These are phyloP conservation scores for Hanseniaspora hatyaiensis DNA, from an alignment of 805 yeast genomes.

Conservation along the genomic window DNA sequence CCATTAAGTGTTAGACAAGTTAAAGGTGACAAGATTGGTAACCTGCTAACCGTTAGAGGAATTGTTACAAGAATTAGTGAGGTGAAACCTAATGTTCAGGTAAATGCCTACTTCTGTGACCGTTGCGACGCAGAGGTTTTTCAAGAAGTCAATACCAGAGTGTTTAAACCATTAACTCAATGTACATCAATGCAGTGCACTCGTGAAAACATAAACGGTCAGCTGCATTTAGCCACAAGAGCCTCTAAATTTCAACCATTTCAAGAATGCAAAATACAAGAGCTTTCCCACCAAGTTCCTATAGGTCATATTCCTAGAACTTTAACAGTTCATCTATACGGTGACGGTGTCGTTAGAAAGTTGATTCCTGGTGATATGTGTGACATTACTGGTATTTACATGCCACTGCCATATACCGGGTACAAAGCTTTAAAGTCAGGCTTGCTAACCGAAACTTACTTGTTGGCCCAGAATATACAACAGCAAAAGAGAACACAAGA, in stretches of 20 bases:
- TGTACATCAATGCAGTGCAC: constrained; percentile 75
- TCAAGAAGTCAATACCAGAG: constrained; percentile 79
- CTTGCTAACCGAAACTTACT: constrained; percentile 79
- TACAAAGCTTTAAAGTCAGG: constrained; percentile 89
- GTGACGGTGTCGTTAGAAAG: constrained; percentile 66
- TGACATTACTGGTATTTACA: constrained; percentile 80
- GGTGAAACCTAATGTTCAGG: constrained; percentile 83
- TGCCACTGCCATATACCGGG: constrained; percentile 95
- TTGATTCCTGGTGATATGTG: constrained; percentile 91
- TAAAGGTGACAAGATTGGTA: constrained; percentile 72
- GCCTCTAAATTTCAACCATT: constrained; percentile 92
- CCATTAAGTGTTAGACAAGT: constrained; percentile 81
- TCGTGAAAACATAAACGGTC: constrained; percentile 73
- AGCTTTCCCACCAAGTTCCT: constrained; percentile 90
- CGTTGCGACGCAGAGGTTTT: constrained; percentile 93
- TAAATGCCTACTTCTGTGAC: constrained; percentile 94
- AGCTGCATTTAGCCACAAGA: constrained; percentile 80
- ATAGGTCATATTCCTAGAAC: constrained; percentile 94
- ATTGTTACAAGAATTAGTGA: constrained; percentile 92
- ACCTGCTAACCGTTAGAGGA: constrained; percentile 81
- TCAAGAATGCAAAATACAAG: constrained; percentile 93
- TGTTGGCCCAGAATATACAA: constrained; percentile 73
- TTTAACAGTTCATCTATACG: constrained; percentile 76
- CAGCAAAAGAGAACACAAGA: constrained; percentile 57
- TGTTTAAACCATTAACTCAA: constrained; percentile 76